Evolutionary conservation across 306 rosid genomes (phyloP).

Genomic region (Begonia loranthoides): DNA sequence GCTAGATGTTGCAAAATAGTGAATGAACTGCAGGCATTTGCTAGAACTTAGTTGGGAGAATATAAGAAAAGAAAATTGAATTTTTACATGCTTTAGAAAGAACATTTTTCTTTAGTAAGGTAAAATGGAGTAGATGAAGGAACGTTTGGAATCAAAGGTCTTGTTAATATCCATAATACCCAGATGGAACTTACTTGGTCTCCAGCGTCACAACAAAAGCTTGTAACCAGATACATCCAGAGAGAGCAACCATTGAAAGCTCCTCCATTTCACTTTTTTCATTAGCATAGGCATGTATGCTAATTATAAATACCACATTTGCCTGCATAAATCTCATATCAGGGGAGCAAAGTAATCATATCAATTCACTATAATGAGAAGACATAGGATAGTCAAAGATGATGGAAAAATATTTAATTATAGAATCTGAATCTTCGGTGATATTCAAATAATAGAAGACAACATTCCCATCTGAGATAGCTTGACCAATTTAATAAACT

Average conservation of each 20-base stretch:
- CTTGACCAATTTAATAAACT: too few relatives aligned
- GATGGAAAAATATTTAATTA: too few relatives aligned
- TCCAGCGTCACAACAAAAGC: constrained; percentile 84
- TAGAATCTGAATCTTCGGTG: too few relatives aligned
- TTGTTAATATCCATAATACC: neutral
- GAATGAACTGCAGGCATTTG: constrained; percentile 66
- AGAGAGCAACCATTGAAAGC: constrained; percentile 88
- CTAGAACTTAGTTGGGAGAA: constrained; percentile 11
- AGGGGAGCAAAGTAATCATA: constrained; percentile 3
- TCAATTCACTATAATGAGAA: neutral
- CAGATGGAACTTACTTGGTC: constrained; percentile 65
- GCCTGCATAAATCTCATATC: constrained; percentile 41
- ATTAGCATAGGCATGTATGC: constrained; percentile 79
- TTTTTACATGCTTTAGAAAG: too few relatives aligned
- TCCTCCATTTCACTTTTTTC: constrained; percentile 94
- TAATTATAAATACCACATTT: constrained; percentile 65
- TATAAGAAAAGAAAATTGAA: constrained; percentile 3
- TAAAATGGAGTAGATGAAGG: too few relatives aligned
- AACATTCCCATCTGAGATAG: too few relatives aligned
- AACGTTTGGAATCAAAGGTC: too few relatives aligned
- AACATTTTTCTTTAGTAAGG: too few relatives aligned
- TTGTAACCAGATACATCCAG: constrained; percentile 98
- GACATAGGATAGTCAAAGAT: neutral
- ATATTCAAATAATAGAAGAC: too few relatives aligned
- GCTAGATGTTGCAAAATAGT: constrained; percentile 79